Base-by-base conservation (phyloP, 352 stramenopile genomes). In the Globisporangium rhizosaccharum region DNA sequence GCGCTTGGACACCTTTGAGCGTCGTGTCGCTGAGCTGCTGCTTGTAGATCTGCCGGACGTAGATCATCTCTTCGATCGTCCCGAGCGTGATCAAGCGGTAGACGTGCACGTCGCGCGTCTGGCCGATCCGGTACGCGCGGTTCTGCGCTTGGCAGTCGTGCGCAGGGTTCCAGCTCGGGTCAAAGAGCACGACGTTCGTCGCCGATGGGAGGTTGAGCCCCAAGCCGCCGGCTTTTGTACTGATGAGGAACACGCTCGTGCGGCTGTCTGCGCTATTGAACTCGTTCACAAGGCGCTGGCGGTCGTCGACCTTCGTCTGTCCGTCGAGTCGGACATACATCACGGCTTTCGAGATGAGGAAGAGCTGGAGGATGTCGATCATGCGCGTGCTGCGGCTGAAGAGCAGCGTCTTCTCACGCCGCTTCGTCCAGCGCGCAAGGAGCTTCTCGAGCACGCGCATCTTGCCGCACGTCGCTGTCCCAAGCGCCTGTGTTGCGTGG, bases 61-160 rank as follows among this genome's bases (percentile, higher is more conserved):
- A 95, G 18, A 95, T 93, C 79, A 92, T 94, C 59, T 96, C 85
- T 62, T 96, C 87, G 30, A 95, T 92, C 51, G 81, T 94, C 6
- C 82, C 82, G 11, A 91, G 61, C 33, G 82, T 94, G 60, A 96
- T 90, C 26, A 95, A 57, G 12, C 87, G 70, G 59, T 93, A 95
- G 23, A 94, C 81, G 48, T 93, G 71, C 0, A 96, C 87, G 58
- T 94, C 76, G 45, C 88, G 89, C 15, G 81, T 94, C 58, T 95
- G 87, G 0, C 86, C 85, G 37, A 96, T 94, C 14, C 87, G 81
- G 59, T 93, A 96, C 11, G 84, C 85, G 39, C 87, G 76, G 58
- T 92, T 82, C 56, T 92, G 81, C 4, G 84, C 85, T 58, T 96
- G 87, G 42, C 74, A 88, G 46, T 96, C 87, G 46, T 94, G 78